Evolutionary conservation across 768 basidiomycete genomes (phyloP), one percentile per base, ranked within the genome.

Genomic region (Tylopilus vinaceipallidus): DNA sequence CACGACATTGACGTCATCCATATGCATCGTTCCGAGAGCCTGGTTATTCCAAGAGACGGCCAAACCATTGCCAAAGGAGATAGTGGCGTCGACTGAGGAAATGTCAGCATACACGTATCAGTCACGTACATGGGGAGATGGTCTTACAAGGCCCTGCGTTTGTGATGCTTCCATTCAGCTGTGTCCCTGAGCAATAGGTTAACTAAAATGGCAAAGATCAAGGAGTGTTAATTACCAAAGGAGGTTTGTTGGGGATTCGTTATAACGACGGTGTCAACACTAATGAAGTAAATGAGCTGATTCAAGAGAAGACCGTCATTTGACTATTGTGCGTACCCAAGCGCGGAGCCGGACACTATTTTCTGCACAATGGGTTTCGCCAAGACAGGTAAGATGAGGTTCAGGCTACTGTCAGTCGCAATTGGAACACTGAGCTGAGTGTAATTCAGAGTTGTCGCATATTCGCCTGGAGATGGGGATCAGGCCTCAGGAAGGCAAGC

Each of bases 341-440:
- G 64, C 8, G 71, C 63, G 16, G 83, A 78, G 16, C 73, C 79
- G 6, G 75, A 72, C 35, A 89, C 83, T 48, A 89, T 76, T 53
- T 78, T 80, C 63, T 88, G 84, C 6, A 89, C 86, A 47, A 90
- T 87, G 4, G 87, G 87, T 45, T 79, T 73, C 0, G 87, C 87
- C 49, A 90, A 76, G 35, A 85, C 60, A 6, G 86, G 87, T 6
- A 90, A 71, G 45, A 89, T 79, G 30, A 84, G 64, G 53, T 84
- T 72, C 47, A 89, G 70, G 37, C 73, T 81, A 16, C 74, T 61
- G 59, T 88, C 87, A 0, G 87, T 88, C 22, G 67, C 60, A 16
- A 80, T 83, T 2, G 80, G 75, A 16, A 90, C 75, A 36, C 62
- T 64, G 23, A 59, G 57, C 58, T 90, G 87, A 6, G 73, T 75